phyloP scores from a whole-genome alignment of 306 rosid species.

The Fagus crenata region DNA sequence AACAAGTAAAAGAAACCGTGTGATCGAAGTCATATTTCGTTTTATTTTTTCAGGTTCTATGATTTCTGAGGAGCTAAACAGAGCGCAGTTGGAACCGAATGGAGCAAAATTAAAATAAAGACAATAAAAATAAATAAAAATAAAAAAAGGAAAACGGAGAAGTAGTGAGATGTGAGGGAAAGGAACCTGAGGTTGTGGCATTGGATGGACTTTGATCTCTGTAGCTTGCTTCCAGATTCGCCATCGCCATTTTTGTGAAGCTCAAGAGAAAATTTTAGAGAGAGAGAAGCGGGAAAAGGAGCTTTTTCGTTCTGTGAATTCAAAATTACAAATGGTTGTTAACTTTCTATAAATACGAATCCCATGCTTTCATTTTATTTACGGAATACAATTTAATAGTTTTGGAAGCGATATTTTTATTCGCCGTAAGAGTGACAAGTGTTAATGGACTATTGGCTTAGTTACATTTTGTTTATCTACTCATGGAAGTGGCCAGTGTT shows the following conservation, averaged over 20 bases:
- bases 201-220: constrained; percentile 7
- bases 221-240: not conserved
- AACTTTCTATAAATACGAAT: not conserved
- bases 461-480: too few relatives aligned
- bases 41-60: not conserved
- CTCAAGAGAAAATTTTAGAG: not conserved
- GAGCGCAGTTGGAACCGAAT: not conserved
- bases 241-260: constrained; percentile 34
- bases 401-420: too few relatives aligned
- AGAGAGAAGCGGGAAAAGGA: constrained; percentile 5
- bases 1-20: not conserved
- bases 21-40: not conserved
- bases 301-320: not conserved
- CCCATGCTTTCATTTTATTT: not conserved
- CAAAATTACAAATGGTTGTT: not conserved
- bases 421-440: too few relatives aligned
- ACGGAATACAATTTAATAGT: not conserved
- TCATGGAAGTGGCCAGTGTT: too few relatives aligned
- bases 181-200: constrained; percentile 7
- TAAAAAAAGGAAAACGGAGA: not conserved
- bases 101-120: not conserved
- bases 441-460: too few relatives aligned
- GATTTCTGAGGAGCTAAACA: constrained; percentile 1
- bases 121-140: not conserved
- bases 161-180: not conserved